These are phyloP conservation scores for Salvia rosmarinus DNA, from an alignment of 257 asterid genomes.

Conservation along the genomic window DNA sequence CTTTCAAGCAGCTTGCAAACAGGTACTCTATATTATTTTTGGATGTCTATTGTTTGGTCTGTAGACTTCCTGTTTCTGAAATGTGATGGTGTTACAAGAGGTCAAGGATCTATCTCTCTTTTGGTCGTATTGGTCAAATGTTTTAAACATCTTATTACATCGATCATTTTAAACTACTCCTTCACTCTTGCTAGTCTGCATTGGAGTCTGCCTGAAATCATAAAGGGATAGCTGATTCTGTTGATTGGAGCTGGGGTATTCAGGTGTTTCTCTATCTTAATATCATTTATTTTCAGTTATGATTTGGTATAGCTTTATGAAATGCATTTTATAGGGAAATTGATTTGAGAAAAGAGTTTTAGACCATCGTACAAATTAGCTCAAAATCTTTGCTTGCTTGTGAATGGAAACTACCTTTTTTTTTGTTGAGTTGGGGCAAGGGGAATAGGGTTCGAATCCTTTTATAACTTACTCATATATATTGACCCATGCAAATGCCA, in stretches of 20 bases:
- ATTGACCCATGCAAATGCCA: too few relatives aligned
- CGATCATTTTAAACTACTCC: background rate
- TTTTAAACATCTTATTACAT: background rate
- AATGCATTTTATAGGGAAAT: slow-evolving; percentile 12
- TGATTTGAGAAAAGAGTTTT: background rate
- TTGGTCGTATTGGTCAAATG: background rate
- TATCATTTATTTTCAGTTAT: slow-evolving; percentile 8
- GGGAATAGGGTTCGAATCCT: too few relatives aligned
- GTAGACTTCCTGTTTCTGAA: background rate
- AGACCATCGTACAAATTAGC: slow-evolving; percentile 18
- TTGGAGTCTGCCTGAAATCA: background rate
- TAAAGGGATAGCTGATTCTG: slow-evolving; percentile 49
- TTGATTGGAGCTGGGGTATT: slow-evolving; percentile 98
- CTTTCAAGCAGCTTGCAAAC: slow-evolving; percentile 66
- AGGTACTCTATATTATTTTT: slow-evolving; percentile 49
- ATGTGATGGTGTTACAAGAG: slow-evolving; percentile 1
- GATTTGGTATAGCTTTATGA: slow-evolving; percentile 18
- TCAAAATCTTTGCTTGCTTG: slow-evolving; percentile 18
- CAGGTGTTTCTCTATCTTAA: slow-evolving; percentile 61
- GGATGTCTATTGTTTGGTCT: slow-evolving; percentile 22
- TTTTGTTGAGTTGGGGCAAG: too few relatives aligned
- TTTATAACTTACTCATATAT: too few relatives aligned
- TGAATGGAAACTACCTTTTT: background rate
- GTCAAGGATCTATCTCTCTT: background rate
- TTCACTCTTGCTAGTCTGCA: slow-evolving; percentile 11